Conservation (phyloP, 1,139 yeast species). For the Saccharomyces hybrid region DNA sequence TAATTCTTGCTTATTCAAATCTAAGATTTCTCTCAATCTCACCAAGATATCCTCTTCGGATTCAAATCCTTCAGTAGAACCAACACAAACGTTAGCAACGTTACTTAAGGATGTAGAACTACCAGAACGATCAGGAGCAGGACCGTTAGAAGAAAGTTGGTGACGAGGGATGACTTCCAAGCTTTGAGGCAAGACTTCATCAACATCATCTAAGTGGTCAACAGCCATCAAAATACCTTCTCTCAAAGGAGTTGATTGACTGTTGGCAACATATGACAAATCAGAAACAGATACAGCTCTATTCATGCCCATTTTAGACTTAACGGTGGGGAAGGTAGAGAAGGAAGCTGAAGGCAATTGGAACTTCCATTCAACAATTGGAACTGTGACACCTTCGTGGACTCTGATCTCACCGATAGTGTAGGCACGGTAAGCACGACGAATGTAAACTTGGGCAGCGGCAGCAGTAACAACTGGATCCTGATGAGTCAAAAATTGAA, state of each 20-base stretch:
- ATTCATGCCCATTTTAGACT: conserved; percentile 47
- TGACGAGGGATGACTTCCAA: conserved; percentile 57
- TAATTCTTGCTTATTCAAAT: conserved; percentile 63
- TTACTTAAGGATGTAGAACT: conserved; percentile 47
- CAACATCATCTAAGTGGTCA: conserved; percentile 79
- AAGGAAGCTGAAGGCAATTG: conserved; percentile 78
- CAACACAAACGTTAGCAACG: conserved; percentile 72
- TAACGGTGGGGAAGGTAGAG: conserved; percentile 51
- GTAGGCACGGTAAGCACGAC: conserved; percentile 96
- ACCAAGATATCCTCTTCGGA: conserved; percentile 62
- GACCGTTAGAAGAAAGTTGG: conserved; percentile 32
- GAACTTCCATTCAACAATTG: conserved; percentile 83
- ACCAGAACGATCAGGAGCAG: conserved; percentile 40
- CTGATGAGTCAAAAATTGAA: conserved; percentile 75
- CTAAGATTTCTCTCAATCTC: conserved; percentile 57
- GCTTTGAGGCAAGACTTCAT: conserved; percentile 70
- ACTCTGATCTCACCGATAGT: conserved; percentile 71
- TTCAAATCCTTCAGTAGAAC: conserved; percentile 63
- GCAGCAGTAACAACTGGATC: conserved; percentile 92
- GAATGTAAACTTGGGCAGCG: conserved; percentile 91
- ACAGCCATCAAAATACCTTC: conserved; percentile 84
- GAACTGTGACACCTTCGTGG: conserved; percentile 42
- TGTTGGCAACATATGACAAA: conserved; percentile 72
- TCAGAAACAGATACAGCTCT: conserved; percentile 92
- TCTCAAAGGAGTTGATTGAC: conserved; percentile 55